Conservation (phyloP, 2,329 filamentous ascomycete genomes). For the Colletotrichum chrysophilum region DNA sequence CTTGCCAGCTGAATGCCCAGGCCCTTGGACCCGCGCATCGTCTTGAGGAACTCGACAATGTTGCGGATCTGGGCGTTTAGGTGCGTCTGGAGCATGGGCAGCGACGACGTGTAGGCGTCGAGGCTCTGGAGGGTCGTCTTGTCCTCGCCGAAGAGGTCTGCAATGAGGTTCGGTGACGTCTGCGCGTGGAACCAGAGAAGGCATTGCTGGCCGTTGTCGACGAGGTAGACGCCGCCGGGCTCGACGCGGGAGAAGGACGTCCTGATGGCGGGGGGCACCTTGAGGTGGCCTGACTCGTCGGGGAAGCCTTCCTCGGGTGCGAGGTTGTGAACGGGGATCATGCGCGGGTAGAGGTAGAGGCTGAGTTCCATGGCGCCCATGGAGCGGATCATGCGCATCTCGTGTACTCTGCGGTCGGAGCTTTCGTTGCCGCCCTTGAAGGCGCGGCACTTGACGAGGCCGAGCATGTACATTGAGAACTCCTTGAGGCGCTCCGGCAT, state of each 20-base stretch:
- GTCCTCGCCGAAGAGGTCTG: conserved; percentile 86
- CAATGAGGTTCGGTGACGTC: conserved; percentile 88
- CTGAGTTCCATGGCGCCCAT: conserved; percentile 88
- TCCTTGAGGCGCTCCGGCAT: conserved; percentile 96
- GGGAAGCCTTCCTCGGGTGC: conserved; percentile 88
- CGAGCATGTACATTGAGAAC: conserved; percentile 94
- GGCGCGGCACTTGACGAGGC: conserved; percentile 86
- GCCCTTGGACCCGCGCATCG: conserved; percentile 83
- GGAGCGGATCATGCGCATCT: conserved; percentile 86
- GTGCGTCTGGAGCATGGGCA: conserved; percentile 89
- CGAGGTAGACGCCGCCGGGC: conserved; percentile 89
- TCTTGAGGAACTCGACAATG: conserved; percentile 84
- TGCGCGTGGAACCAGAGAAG: conserved; percentile 92
- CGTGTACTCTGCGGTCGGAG: conserved; percentile 87
- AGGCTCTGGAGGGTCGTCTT: conserved; percentile 74
- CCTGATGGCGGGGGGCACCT: conserved; percentile 80
- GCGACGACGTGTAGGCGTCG: conserved; percentile 78
- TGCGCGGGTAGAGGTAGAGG: conserved; percentile 92
- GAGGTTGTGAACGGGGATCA: conserved; percentile 90
- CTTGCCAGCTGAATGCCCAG: conserved; percentile 88
- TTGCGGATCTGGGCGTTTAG: conserved; percentile 96
- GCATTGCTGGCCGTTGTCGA: conserved; percentile 93
- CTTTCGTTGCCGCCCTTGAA: conserved; percentile 94
- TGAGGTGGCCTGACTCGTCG: conserved; percentile 88
- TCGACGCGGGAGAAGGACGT: conserved; percentile 89